Evolutionary conservation across 139 green algal genomes (phyloP).

Genomic region (Chlamydomonas incerta): DNA sequence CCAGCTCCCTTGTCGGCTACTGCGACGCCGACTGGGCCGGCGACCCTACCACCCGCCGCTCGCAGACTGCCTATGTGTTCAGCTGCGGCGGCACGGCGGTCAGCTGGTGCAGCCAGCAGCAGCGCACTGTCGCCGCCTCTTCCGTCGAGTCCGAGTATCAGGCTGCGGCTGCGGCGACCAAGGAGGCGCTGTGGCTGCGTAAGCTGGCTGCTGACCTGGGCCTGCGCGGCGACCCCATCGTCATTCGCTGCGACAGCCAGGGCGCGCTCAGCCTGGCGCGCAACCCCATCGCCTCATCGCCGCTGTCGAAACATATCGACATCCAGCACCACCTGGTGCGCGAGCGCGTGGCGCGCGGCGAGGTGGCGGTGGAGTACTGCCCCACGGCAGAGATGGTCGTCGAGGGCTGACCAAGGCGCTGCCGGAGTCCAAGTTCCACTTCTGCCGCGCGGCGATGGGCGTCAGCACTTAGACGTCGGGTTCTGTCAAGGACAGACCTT

Average conservation of each 20-base stretch:
- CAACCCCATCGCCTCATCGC: neutral
- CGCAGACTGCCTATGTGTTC: conserved; percentile 27
- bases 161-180: conserved; percentile 48
- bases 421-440: neutral
- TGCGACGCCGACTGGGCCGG: conserved; percentile 35
- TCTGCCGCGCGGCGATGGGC: too few species aligned
- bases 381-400: neutral
- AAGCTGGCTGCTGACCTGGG: conserved; percentile 46
- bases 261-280: neutral
- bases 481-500: too few species aligned
- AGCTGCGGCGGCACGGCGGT: neutral
- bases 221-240: neutral
- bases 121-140: conserved; percentile 60
- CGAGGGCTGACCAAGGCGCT: neutral
- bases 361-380: neutral
- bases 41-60: neutral
- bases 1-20: neutral
- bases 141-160: conserved; percentile 62
- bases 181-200: conserved; percentile 61
- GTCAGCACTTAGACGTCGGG: too few species aligned
- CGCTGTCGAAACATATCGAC: conserved; percentile 5
- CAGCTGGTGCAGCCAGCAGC: conserved; percentile 51
- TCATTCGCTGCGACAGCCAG: neutral
- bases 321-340: conserved; percentile 3
- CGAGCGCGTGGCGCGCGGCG: neutral